These are phyloP conservation scores for Crassisporium funariophilum DNA, from an alignment of 768 basidiomycete genomes.

Conservation along the genomic window DNA sequence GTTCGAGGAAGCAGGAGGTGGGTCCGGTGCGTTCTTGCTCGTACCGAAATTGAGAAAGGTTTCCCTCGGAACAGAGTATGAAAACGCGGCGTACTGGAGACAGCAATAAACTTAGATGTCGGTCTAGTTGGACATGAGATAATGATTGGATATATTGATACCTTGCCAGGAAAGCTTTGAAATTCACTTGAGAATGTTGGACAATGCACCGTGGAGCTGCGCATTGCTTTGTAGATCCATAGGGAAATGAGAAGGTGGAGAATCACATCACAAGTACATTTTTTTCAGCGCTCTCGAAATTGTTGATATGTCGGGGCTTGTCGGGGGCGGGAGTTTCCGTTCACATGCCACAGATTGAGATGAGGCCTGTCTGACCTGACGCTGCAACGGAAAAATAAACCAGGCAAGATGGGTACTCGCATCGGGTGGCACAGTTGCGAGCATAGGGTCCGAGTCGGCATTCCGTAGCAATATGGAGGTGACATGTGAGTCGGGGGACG, in stretches of 20 bases:
- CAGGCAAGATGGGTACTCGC: slow-evolving; percentile 8
- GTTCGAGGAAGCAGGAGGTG: no score
- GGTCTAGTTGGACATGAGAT: slow-evolving; percentile 10
- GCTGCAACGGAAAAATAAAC: not conserved
- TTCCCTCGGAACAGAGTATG: slow-evolving; percentile 4
- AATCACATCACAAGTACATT: no score
- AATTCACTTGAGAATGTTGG: slow-evolving; percentile 4
- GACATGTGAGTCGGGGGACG: slow-evolving; percentile 10
- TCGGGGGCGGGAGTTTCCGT: not conserved
- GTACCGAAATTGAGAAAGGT: no score
- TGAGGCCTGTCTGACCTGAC: slow-evolving; percentile 2
- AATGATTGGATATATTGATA: slow-evolving; percentile 9
- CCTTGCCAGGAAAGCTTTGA: no score
- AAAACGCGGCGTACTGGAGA: no score
- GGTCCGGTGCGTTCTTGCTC: no score
- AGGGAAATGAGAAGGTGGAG: slow-evolving; percentile 9
- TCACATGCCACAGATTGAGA: not conserved
- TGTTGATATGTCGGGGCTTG: no score
- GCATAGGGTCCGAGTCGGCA: slow-evolving; percentile 8
- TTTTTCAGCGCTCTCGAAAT: no score
- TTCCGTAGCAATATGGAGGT: slow-evolving; percentile 14
- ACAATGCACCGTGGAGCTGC: slow-evolving; percentile 10
- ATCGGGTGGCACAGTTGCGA: slow-evolving; percentile 9
- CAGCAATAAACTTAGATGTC: slow-evolving; percentile 8
- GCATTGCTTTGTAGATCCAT: slow-evolving; percentile 20